Percentiles rank a stretch among this genome's conserved stretches.
Conservation (phyloP, 2,329 filamentous ascomycete genomes). For the Aspergillus arachidicola region DNA sequence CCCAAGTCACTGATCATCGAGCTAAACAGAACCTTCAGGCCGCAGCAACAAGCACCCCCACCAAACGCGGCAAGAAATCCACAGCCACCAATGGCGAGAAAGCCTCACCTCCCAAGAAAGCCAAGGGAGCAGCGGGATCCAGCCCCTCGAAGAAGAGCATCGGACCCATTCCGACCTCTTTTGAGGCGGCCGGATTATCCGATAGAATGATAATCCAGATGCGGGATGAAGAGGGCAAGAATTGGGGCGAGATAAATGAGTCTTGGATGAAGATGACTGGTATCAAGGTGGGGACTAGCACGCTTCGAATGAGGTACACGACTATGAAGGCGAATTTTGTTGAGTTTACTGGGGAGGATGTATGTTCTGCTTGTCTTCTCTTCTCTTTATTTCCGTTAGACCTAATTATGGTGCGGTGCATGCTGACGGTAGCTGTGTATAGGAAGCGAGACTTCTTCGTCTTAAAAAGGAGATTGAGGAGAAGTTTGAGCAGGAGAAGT, state of each 20-base stretch:
- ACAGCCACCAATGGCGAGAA: conserved; percentile 4
- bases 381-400: background rate
- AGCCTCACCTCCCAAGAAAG: conserved; percentile 18
- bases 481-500: conserved; percentile 43
- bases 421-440: background rate
- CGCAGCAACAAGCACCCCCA: conserved; percentile 14
- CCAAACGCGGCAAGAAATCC: conserved; percentile 27
- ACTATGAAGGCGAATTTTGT: conserved; percentile 44
- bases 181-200: conserved; percentile 21
- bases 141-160: conserved; percentile 13
- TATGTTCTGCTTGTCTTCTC: conserved; percentile 19
- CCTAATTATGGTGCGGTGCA: background rate
- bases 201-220: conserved; percentile 33
- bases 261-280: conserved; percentile 32
- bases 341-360: conserved; percentile 39
- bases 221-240: conserved; percentile 26
- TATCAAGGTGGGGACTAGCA: conserved; percentile 34
- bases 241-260: conserved; percentile 31
- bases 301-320: conserved; percentile 42
- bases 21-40: background rate
- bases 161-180: conserved; percentile 25
- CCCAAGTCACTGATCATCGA: background rate
- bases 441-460: conserved; percentile 35
- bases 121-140: conserved; percentile 6
- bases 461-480: conserved; percentile 44